Evolutionary conservation across 306 rosid species (phyloP).

Genomic region (Myrica gale): DNA sequence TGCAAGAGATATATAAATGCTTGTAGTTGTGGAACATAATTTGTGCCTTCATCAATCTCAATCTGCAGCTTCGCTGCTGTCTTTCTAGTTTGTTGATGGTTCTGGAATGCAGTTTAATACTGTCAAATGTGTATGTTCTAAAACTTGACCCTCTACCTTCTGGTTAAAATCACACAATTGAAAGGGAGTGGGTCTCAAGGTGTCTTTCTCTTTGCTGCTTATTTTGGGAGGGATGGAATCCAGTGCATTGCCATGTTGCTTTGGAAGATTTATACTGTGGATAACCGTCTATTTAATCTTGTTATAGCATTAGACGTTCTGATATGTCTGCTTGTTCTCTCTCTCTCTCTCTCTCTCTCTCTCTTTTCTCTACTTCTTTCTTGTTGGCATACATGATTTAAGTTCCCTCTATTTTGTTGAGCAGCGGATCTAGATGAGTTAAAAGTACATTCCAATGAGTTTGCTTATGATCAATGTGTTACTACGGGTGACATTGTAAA

Average conservation of each 20-base stretch:
- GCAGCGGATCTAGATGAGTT: conserved; percentile 69
- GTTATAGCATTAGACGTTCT: not conserved
- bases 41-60: too few relatives aligned
- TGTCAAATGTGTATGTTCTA: too few relatives aligned
- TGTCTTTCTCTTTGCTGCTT: not conserved
- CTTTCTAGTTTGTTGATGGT: too few relatives aligned
- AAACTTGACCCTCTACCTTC: too few relatives aligned
- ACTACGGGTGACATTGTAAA: conserved; percentile 80
- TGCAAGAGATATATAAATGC: too few relatives aligned
- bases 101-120: too few relatives aligned
- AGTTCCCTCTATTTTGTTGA: conserved; percentile 11
- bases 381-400: not conserved
- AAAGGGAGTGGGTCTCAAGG: too few relatives aligned
- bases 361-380: not conserved
- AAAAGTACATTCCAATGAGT: conserved; percentile 78
- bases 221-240: not conserved
- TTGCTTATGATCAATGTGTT: conserved; percentile 58
- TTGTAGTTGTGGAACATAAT: too few relatives aligned
- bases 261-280: not conserved
- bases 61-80: too few relatives aligned
- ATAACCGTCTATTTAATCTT: not conserved
- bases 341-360: not conserved
- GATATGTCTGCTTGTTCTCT: not conserved
- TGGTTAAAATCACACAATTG: too few relatives aligned
- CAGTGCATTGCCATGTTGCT: not conserved